Conservation (phyloP, 2,329 filamentous ascomycete genomes). For the Penicillium sp. region DNA sequence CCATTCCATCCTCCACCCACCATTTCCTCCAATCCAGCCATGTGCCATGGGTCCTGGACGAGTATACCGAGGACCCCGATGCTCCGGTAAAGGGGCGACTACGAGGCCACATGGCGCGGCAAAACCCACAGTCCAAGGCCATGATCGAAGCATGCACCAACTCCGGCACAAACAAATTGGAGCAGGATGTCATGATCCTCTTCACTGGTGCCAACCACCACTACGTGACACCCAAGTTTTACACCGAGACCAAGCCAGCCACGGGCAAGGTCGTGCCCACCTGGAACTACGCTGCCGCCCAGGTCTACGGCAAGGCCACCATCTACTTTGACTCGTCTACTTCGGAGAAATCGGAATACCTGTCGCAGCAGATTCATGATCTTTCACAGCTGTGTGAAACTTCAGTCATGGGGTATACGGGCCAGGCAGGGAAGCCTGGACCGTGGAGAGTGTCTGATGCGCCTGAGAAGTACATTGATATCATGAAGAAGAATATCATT, state of each 20-base stretch:
- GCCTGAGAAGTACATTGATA: conserved; percentile 59
- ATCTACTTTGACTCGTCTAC: conserved; percentile 58
- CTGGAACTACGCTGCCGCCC: conserved; percentile 67
- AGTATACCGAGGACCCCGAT: conserved; percentile 61
- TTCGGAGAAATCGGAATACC: conserved; percentile 52
- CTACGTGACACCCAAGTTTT: conserved; percentile 71
- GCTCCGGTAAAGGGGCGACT: conserved; percentile 37
- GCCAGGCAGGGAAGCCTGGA: conserved; percentile 54
- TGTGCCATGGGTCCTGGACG: conserved; percentile 62
- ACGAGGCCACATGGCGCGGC: conserved; percentile 63
- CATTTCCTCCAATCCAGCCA: conserved; percentile 61
- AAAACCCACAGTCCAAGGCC: conserved; percentile 65
- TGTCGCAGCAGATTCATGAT: conserved; percentile 47
- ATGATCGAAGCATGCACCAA: conserved; percentile 53
- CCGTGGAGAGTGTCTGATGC: conserved; percentile 62
- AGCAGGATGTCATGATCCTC: conserved; percentile 61
- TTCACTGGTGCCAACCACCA: conserved; percentile 62
- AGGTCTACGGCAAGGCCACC: conserved; percentile 61
- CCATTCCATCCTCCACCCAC: conserved; percentile 53
- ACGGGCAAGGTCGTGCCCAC: conserved; percentile 67
- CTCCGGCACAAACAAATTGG: conserved; percentile 30
- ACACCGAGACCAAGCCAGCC: conserved; percentile 63
- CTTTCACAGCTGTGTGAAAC: conserved; percentile 46
- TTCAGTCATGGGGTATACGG: conserved; percentile 58
- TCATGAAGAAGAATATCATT: conserved; percentile 61